A percentile compares a stretch with the other conserved stretches of the same genome.
These are phyloP conservation scores for Anthoceros angustus DNA, from an alignment of 225 moss, liverwort and hornwort species.

Conservation along the genomic window DNA sequence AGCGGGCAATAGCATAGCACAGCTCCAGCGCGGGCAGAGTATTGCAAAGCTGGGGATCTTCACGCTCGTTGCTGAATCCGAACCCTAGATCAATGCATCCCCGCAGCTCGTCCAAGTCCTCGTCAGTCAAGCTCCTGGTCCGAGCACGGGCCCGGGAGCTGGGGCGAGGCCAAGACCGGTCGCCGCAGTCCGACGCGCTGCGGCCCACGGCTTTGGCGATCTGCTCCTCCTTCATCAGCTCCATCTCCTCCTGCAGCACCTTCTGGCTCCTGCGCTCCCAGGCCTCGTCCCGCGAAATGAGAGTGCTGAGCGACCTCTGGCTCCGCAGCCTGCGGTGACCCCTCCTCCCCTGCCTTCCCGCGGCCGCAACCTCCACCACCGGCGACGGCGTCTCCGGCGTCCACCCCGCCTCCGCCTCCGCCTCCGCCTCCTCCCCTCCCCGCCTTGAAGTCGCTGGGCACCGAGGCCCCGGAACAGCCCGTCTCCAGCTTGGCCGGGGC, in stretches of 20 bases:
- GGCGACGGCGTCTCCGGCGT: neutral
- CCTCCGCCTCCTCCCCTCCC: neutral
- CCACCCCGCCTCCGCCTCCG: neutral
- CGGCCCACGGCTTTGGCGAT: slow-evolving; percentile 4
- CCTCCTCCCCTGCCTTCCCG: neutral
- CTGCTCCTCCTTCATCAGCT: slow-evolving; percentile 2
- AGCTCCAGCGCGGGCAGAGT: slow-evolving; percentile 13
- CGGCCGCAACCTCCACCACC: slow-evolving; percentile 3
- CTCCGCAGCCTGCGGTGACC: slow-evolving; percentile 3
- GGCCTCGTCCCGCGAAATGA: slow-evolving; percentile 8
- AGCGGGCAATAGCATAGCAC: slow-evolving; percentile 11
- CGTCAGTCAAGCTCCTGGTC: slow-evolving; percentile 11
- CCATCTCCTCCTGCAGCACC: slow-evolving; percentile 8
- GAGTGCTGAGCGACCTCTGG: neutral
- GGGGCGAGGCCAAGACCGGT: slow-evolving; percentile 9
- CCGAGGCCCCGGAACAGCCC: slow-evolving; percentile 8
- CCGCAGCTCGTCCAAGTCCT: slow-evolving; percentile 11
- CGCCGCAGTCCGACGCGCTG: slow-evolving; percentile 12
- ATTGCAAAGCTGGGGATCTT: slow-evolving; percentile 8
- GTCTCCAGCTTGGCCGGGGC: neutral
- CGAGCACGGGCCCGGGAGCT: neutral
- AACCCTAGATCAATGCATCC: slow-evolving; percentile 14
- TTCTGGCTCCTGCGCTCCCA: slow-evolving; percentile 10
- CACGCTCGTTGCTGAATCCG: slow-evolving; percentile 11
- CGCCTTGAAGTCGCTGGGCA: slow-evolving; percentile 6